Conservation (phyloP, 2,329 filamentous ascomycete species). For the Chaetomiaceae sp. region DNA sequence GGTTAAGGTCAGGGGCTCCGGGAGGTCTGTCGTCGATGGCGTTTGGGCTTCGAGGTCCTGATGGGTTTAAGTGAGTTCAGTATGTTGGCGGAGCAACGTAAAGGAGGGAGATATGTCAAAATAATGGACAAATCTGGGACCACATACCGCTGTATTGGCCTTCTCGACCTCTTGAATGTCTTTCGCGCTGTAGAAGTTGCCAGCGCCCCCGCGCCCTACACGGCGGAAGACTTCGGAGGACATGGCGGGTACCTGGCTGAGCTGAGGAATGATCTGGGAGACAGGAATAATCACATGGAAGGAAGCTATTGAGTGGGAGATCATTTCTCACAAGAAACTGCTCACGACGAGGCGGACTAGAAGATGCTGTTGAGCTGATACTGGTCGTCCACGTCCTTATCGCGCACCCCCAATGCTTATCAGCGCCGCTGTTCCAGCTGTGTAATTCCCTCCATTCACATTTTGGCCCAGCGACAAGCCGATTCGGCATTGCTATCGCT, state of each 20-base stretch:
- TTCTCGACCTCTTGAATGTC: conserved; percentile 42
- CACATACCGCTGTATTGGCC: conserved; percentile 18
- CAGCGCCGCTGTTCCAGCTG: background rate
- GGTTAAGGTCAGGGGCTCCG: background rate
- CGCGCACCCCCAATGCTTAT: conserved; percentile 6
- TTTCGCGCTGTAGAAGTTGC: conserved; percentile 53
- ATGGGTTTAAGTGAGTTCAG: too few relatives aligned
- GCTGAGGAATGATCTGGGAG: too few relatives aligned
- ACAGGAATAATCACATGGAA: background rate
- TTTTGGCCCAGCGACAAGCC: too few relatives aligned
- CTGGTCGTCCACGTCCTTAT: conserved; percentile 2
- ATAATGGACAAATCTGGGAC: too few relatives aligned
- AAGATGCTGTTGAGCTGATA: background rate
- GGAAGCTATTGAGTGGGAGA: too few relatives aligned
- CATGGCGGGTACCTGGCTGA: conserved; percentile 15
- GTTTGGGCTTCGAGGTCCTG: conserved; percentile 31
- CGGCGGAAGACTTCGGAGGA: conserved; percentile 42
- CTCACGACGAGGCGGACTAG: too few relatives aligned
- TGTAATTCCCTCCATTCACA: too few relatives aligned
- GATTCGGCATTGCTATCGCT: background rate
- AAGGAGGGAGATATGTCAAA: too few relatives aligned
- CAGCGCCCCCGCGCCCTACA: conserved; percentile 57
- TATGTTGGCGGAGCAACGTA: too few relatives aligned
- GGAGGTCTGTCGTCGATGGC: background rate
- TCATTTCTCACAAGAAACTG: too few relatives aligned